Percentiles rank a stretch among this genome's conserved stretches.
phyloP scores from a whole-genome alignment of 1,284 basidiomycete genomes.

The Coniophora puteana region DNA sequence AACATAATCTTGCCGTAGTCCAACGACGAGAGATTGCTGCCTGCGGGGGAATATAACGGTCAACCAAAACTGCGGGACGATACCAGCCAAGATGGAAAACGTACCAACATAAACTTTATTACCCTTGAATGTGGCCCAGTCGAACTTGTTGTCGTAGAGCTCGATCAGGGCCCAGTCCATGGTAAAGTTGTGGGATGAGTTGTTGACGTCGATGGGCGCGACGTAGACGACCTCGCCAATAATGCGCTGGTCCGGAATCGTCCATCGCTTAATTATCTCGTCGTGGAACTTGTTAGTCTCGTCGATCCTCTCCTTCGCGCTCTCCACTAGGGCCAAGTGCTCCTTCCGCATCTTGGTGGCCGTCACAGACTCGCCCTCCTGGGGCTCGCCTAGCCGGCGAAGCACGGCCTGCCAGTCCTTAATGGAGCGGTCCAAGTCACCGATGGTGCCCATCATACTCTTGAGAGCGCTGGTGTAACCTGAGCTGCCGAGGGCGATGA shows the following conservation, averaged over 20 bases:
- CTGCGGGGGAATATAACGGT: conserved; percentile 10
- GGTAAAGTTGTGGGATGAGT: conserved; percentile 14
- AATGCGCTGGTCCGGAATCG: conserved; percentile 15
- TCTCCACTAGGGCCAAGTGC: conserved; percentile 12
- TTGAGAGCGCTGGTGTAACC: background rate
- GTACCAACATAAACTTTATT: conserved; percentile 18
- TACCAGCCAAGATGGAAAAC: conserved; percentile 13
- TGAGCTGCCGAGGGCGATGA: conserved; percentile 22
- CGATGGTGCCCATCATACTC: background rate
- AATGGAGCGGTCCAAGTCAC: background rate
- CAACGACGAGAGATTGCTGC: conserved; percentile 4
- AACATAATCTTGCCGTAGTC: conserved; percentile 16
- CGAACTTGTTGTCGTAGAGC: conserved; percentile 22
- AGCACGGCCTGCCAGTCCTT: conserved; percentile 12
- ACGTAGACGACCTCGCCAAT: conserved; percentile 24
- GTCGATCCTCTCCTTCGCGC: conserved; percentile 12
- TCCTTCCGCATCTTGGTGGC: conserved; percentile 10
- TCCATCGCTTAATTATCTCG: conserved; percentile 12
- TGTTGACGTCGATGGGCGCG: conserved; percentile 15
- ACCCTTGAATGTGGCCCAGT: conserved; percentile 15
- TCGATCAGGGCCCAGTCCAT: conserved; percentile 27
- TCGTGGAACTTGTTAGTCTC: conserved; percentile 8
- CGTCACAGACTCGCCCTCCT: conserved; percentile 10
- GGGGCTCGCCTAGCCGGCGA: conserved; percentile 9
- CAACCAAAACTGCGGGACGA: conserved; percentile 14